Base-by-base conservation (phyloP, 768 basidiomycete species). In the Boletales sp. region DNA sequence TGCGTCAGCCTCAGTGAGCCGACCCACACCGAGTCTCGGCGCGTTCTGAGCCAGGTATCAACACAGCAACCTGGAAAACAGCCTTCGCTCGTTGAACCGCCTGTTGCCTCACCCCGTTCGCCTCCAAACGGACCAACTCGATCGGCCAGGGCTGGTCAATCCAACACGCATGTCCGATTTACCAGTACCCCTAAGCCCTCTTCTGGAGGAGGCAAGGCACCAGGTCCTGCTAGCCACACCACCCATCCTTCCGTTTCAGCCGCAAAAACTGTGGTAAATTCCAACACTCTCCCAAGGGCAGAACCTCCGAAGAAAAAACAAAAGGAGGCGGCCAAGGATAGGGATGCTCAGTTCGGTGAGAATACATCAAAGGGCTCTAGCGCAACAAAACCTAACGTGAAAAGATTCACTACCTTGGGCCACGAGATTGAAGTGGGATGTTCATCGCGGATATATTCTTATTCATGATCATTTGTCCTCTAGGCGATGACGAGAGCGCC, bases 281-380 rank as follows among this genome's bases (percentile, higher is more conserved):
- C 25, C 7, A 28, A 28, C 25, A 18, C 36, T 32, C 1, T 28
- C 18, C 7, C 50, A 25, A 38, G 44, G 32, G 36, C 11, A 15
- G 59, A 56, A 9, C 56, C 56, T 14, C 51, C 46, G 9, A 56
- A 46, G 57, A 66, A 66, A 30, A 66, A 38, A 44, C 46, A 9
- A 17, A 60, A 49, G 12, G 50, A 37, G 25, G 25, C 25, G 21
- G 33, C 38, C 2, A 53, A 43, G 28, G 38, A 36, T 2, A 58
- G 55, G 31, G 51, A 55, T 7, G 25, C 6, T 28, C 25, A 28
- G 7, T 5, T 28, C 25, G 25, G 6, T 28, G 25, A 28, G 25
- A 28, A 28, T 28, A 19, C 50, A 18, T 38, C 49, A 11, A 58
- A 65, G 44, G 47, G 34, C 17, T 37, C 48, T n/a, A 28, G 36